Conservation (phyloP, 2,329 filamentous ascomycete species). For the Trichoderma koningii region DNA sequence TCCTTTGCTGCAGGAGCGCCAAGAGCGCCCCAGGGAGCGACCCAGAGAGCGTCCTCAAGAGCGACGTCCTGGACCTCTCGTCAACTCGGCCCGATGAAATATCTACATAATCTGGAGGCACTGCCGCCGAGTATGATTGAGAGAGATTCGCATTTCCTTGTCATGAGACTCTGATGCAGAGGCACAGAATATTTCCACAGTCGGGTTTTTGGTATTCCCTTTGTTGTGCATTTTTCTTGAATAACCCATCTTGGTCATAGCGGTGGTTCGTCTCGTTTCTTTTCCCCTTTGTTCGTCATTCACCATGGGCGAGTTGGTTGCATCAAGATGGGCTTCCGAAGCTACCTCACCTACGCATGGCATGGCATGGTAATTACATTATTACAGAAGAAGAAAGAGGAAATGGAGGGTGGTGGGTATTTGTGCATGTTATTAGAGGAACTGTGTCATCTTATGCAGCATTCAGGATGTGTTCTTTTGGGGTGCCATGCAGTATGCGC, state of each 20-base stretch:
- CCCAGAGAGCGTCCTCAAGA: slow-evolving; percentile 26
- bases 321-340: not conserved
- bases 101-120: not conserved
- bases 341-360: not conserved
- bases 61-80: slow-evolving; percentile 36
- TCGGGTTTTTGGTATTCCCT: slow-evolving; percentile 5
- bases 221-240: slow-evolving; percentile 10
- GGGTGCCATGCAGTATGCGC: not conserved
- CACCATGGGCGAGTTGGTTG: not conserved
- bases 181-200: not conserved
- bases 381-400: not conserved
- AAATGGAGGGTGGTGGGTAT: not conserved
- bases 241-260: slow-evolving; percentile 9
- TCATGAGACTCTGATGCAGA: slow-evolving; percentile 23
- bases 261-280: slow-evolving; percentile 1
- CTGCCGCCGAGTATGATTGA: not conserved
- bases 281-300: slow-evolving; percentile 15
- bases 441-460: not conserved
- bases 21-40: slow-evolving; percentile 31
- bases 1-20: slow-evolving; percentile 17
- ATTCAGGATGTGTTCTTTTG: not conserved
- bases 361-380: not conserved
- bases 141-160: not conserved
- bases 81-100: slow-evolving; percentile 35
- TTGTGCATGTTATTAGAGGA: not conserved